Evolutionary conservation across 148 eudicot species (phyloP).

Genomic region (Chenopodium suecicum): DNA sequence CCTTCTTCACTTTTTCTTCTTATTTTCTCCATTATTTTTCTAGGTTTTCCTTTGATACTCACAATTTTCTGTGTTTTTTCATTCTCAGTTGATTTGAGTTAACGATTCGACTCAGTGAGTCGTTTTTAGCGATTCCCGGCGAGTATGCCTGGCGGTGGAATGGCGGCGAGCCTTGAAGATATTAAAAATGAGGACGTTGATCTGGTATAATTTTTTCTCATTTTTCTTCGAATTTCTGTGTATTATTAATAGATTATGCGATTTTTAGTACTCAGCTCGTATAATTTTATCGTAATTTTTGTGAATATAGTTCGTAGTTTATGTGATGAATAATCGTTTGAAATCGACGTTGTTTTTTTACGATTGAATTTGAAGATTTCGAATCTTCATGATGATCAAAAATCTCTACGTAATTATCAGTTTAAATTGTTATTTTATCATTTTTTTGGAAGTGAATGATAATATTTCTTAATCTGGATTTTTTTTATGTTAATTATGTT

Average conservation of each 20-base stretch:
- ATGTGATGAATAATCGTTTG: not conserved
- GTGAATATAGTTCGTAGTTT: no score
- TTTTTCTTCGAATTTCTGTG: not conserved
- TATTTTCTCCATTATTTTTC: not conserved
- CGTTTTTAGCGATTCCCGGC: not conserved
- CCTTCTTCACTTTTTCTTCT: not conserved
- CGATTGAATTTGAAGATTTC: not conserved
- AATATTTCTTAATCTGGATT: not conserved
- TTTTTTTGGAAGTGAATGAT: no score
- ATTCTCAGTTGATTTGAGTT: not conserved
- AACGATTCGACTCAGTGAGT: conserved; percentile 25
- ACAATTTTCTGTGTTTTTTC: no score
- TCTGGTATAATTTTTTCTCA: conserved; percentile 29
- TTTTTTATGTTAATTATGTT: not conserved
- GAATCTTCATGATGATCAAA: not conserved
- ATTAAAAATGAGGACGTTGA: conserved; percentile 42
- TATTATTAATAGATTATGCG: no score
- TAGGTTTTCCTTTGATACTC: not conserved
- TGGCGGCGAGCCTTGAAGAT: conserved; percentile 26
- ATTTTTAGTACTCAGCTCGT: no score
- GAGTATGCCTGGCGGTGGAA: conserved; percentile 21
- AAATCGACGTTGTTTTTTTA: not conserved
- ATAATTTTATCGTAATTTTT: no score
- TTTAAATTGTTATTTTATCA: not conserved
- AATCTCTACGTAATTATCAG: not conserved